Base-by-base conservation (phyloP, 2,329 filamentous ascomycete genomes). In the Zasmidium citrigriseum region DNA sequence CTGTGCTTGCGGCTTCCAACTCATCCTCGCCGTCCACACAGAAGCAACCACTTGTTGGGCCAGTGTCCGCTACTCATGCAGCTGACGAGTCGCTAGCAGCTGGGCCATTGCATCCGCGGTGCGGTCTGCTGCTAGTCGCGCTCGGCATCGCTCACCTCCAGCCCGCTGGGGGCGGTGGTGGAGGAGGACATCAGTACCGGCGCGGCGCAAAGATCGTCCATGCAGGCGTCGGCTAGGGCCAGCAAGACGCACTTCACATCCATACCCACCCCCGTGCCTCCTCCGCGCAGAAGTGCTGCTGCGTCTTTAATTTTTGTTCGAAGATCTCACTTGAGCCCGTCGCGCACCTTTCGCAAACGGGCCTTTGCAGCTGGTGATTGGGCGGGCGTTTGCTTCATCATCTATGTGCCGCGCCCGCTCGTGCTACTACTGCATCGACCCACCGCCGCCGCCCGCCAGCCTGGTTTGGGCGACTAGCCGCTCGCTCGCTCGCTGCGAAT, bases 401-500 rank as follows among this genome's bases (percentile, higher is more conserved):
- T 27, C 22, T 25, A 49, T 27, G 46, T 27, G 21, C 22, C 46
- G 22, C 22, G 25, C 27, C 34, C 22, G 34, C 18, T 23, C 16
- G 20, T 24, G 47, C 34, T 41, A 23, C 34, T 21, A 29, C 25
- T 45, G 51, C 51, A 44, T 20, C 51, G 34, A 18, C 34, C 24
- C 49, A 34, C 34, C 16, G 14, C 45, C 22, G 22, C 22, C 25
- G 46, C 46, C 25, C 22, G 46, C 41, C 12, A 12, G 51, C 41
- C 16, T 12, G 16, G 45, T 29, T 23, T 55, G 53, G 53, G 25
- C 27, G 46, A 49, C 46, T 46, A 44, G 24, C 29, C 27, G n/a
- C n/a, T n/a, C n/a, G n/a, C n/a, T n/a, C n/a, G n/a, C n/a, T n/a
- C n/a, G n/a, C 45, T 20, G 7, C 50, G 38, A 48, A 46, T 29